These are phyloP conservation scores for Yamadazyma laniorum DNA, from an alignment of 805 yeast species.

Conservation along the genomic window DNA sequence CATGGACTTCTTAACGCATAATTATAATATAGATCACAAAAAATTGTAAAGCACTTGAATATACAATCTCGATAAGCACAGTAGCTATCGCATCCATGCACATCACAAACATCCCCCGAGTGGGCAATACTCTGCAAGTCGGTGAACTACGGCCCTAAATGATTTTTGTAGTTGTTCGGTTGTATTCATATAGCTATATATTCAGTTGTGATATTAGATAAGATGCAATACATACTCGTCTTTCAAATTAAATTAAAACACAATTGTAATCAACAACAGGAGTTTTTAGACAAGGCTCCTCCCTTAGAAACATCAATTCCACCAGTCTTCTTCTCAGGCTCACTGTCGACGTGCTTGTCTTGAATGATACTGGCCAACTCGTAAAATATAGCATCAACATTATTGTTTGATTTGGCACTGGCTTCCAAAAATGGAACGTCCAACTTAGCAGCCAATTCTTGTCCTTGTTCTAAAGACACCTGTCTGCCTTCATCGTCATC, in stretches of 20 bases:
- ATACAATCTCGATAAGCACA: no score
- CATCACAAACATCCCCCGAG: no score
- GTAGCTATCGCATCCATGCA: no score
- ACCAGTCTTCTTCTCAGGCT: constrained; percentile 20
- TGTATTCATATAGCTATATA: neutral
- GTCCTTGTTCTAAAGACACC: constrained; percentile 88
- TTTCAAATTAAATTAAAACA: neutral
- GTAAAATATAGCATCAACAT: constrained; percentile 89
- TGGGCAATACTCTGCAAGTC: no score
- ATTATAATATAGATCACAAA: neutral
- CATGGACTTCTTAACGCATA: no score
- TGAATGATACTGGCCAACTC: constrained; percentile 84
- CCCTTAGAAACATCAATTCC: constrained; percentile 41
- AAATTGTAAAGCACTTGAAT: neutral
- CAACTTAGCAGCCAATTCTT: constrained; percentile 78
- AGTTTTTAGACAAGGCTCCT: constrained; percentile 24
- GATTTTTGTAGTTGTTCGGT: no score
- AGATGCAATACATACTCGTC: no score
- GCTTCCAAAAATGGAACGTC: constrained; percentile 93
- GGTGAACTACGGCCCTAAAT: no score
- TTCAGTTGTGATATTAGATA: neutral
- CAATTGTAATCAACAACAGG: constrained; percentile 35
- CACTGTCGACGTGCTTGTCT: constrained; percentile 61
- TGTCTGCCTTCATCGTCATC: constrained; percentile 88
- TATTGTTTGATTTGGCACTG: constrained; percentile 88